Base-by-base conservation (phyloP, 331 rosid species). In the Erythrophleum ivorense region DNA sequence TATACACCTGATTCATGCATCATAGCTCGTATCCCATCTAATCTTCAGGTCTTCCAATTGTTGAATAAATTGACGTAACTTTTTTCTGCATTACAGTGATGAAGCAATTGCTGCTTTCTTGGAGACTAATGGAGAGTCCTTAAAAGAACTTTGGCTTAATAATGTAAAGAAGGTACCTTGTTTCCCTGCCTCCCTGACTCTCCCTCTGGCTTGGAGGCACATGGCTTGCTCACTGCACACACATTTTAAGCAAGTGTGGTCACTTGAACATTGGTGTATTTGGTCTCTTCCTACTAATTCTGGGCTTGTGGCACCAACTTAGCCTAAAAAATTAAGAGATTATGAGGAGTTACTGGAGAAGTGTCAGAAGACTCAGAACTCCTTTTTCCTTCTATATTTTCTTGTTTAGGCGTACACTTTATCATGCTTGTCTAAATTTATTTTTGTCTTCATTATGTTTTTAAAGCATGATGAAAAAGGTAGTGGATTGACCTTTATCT, bases 61-160 rank as follows among this genome's bases (percentile, higher is more conserved):
- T 52, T 70, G 41, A 72, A 82, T 69, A 77, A 52, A 80, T 29
- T 74, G 9, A 77, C 79, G 29, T 43, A 38, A 48, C 59, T 40
- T 66, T 82, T 41, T 80, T 77, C 19, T 41, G 33, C 72, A 55
- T 75, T 83, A 68, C 77, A 96, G 99, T 86, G 99, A 96, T 84
- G 96, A 90, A 80, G 92, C 97, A 50, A 65, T 96, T 76, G 95
- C 97, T 84, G 98, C 97, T 31, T 96, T 91, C 79, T 73, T 96
- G 81, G 97, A 94, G 82, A 89, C 91, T 11, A 80, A 73, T 15
- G 97, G 94, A 78, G 89, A 76, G 68, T 78, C 76, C 46, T 87
- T 96, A 66, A 78, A 82, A 53, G 94, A 94, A 75, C 85, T 96
- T 81, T 94, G 92, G 3, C 86, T 96, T 53, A 96, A 94, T 89